Evolutionary conservation across 2,329 filamentous ascomycete genomes (phyloP), one percentile per base, ranked within the genome.

Genomic region (Aspergillus unguis): DNA sequence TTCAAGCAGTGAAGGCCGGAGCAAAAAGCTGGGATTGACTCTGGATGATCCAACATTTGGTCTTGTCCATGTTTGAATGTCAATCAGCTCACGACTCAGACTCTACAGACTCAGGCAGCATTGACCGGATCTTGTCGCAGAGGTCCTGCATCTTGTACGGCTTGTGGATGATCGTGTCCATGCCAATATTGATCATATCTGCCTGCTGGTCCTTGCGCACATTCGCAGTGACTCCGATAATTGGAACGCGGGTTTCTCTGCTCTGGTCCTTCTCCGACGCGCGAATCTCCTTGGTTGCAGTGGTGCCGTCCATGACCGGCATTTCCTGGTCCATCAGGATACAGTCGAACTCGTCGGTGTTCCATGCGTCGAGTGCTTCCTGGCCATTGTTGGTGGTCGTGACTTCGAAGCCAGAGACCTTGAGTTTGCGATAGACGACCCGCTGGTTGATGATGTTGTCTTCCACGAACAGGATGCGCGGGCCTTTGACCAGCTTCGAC

Each of bases 291-390:
- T 80, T 77, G 9, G 87, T 85, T 57, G 87, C 90, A 2, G 86
- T 86, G 69, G 88, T 82, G 33, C 88, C 88, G 62, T 92, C 87
- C 88, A 91, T 91, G 40, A 90, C 80, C 1, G 88, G 88, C 88
- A 92, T 92, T 63, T 91, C 87, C 44, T 90, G 77, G 64, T 92
- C 88, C 87, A 92, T 90, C 5, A 92, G 70, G 9, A 92, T 85
- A 42, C 90, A 77, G 6, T 83, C 83, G 26, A 88, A 66, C 3
- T 27, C 27, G 2, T 36, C 32, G 1, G 58, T 59, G 17, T 67
- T 55, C 6, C 77, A 67, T 2, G 71, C 68, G 0, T 73, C 72
- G 1, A 80, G 63, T 46, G 74, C 75, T 58, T 78, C 74, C 10
- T 62, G 62, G 2, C 73, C 73, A 35, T 75, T 71, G 11, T 63